phyloP scores from a whole-genome alignment of 2,329 filamentous ascomycete genomes.

The Ophiostoma quercus region DNA sequence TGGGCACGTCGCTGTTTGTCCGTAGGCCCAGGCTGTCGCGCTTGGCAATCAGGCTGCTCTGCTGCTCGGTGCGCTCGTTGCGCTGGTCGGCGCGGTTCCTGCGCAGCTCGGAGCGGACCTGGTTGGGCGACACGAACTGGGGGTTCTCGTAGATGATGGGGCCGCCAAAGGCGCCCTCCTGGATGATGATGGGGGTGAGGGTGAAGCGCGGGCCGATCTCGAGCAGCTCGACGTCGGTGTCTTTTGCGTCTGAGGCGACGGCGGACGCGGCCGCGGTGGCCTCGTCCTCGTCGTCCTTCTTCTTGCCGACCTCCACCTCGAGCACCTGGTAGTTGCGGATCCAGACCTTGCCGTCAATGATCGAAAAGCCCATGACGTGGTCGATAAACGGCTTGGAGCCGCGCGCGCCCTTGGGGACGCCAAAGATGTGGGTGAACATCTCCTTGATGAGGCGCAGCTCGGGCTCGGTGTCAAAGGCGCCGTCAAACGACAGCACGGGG shows the following conservation, averaged over 20 bases:
- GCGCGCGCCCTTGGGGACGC: slow-evolving; percentile 79
- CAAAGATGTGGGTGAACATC: slow-evolving; percentile 83
- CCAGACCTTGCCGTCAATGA: slow-evolving; percentile 93
- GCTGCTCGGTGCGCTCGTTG: slow-evolving; percentile 68
- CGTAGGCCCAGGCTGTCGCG: slow-evolving; percentile 71
- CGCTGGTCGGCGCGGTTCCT: slow-evolving; percentile 71
- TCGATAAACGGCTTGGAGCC: slow-evolving; percentile 96
- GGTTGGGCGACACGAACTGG: slow-evolving; percentile 94
- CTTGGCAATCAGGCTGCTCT: slow-evolving; percentile 66
- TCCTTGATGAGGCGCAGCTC: slow-evolving; percentile 82
- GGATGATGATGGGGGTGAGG: slow-evolving; percentile 87
- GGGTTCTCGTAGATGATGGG: slow-evolving; percentile 98
- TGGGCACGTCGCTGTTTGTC: slow-evolving; percentile 58
- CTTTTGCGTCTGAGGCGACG: slow-evolving; percentile 34
- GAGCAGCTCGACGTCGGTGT: slow-evolving; percentile 74
- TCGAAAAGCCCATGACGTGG: slow-evolving; percentile 86
- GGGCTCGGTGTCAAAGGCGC: slow-evolving; percentile 73
- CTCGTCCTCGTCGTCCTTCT: slow-evolving; percentile 46
- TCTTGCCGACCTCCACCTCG: slow-evolving; percentile 63
- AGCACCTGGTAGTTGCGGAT: slow-evolving; percentile 89
- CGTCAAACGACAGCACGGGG: slow-evolving; percentile 87
- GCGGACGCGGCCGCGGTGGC: slow-evolving; percentile 52
- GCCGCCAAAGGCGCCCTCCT: slow-evolving; percentile 90
- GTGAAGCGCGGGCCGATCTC: slow-evolving; percentile 95
- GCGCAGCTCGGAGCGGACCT: slow-evolving; percentile 77